These are phyloP conservation scores for Mallotus repandus DNA, from an alignment of 441 rosid genomes.

Conservation along the genomic window DNA sequence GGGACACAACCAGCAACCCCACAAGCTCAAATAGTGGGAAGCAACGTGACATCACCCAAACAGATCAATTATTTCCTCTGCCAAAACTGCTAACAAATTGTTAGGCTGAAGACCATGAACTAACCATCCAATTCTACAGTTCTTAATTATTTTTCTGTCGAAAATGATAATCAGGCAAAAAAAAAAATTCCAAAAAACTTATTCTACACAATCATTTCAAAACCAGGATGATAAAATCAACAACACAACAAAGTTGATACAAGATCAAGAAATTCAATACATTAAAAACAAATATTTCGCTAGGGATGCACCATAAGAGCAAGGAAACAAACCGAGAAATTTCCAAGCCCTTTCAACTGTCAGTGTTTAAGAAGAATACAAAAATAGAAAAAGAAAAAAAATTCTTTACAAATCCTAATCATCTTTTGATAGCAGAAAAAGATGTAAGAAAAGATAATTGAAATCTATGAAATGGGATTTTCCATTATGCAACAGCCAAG, in stretches of 20 bases:
- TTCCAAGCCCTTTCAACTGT: constrained; percentile 14
- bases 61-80: constrained; percentile 30
- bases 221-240: neutral
- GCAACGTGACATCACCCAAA: constrained; percentile 27
- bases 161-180: neutral
- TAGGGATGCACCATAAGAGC: neutral
- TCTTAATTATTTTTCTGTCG: neutral
- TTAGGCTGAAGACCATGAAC: constrained; percentile 1
- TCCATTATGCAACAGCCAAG: neutral
- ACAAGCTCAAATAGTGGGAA: constrained; percentile 31
- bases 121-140: constrained; percentile 20
- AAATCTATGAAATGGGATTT: constrained; percentile 1
- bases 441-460: constrained; percentile 11
- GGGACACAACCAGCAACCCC: constrained; percentile 36
- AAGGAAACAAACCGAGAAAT: constrained; percentile 12
- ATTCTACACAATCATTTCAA: neutral
- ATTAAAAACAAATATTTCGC: neutral
- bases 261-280: neutral
- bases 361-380: constrained; percentile 2
- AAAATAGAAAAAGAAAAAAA: constrained; percentile 9
- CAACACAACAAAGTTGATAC: neutral
- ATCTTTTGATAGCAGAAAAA: neutral
- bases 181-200: neutral
- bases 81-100: constrained; percentile 20
- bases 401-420: neutral